Percentiles rank a stretch among this genome's conserved stretches.
Evolutionary conservation across 164 flowering plant species (phyloP).

Genomic region (Vitis cinerea): DNA sequence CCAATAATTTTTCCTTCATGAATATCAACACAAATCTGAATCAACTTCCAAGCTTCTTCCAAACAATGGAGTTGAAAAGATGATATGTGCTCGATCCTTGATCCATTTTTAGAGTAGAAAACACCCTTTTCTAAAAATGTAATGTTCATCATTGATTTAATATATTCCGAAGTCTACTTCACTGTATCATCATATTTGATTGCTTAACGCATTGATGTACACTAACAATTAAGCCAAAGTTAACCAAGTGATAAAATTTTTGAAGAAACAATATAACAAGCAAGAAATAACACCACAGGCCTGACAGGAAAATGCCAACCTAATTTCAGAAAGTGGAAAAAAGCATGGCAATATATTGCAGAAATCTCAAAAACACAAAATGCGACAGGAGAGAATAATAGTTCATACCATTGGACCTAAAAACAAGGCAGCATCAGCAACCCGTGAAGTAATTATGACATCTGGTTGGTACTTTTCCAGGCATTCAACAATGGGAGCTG

Average conservation of each 20-base stretch:
- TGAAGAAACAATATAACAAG: not conserved
- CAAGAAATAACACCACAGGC: not conserved
- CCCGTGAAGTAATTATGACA: conserved; percentile 82
- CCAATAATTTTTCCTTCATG: too few relatives aligned
- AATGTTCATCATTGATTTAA: not conserved
- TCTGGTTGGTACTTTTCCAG: conserved; percentile 76
- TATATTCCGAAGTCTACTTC: not conserved
- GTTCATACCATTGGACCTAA: conserved; percentile 88
- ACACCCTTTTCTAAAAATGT: not conserved
- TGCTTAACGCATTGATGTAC: not conserved
- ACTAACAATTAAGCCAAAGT: not conserved
- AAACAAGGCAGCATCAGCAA: conserved; percentile 95
- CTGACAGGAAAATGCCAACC: not conserved
- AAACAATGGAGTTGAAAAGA: too few relatives aligned
- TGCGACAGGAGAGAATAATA: not conserved
- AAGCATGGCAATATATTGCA: not conserved
- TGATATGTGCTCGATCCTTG: too few relatives aligned
- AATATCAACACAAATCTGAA: too few relatives aligned
- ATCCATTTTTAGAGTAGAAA: not conserved
- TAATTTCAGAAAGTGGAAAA: not conserved
- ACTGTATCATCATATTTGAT: not conserved
- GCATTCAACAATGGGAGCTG: conserved; percentile 91
- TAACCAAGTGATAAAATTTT: not conserved
- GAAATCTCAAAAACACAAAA: not conserved
- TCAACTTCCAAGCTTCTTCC: too few relatives aligned